Percentiles rank a stretch among this genome's conserved stretches.
Conservation (phyloP, 23 red algal genomes). For the Gracilaria caudata region DNA sequence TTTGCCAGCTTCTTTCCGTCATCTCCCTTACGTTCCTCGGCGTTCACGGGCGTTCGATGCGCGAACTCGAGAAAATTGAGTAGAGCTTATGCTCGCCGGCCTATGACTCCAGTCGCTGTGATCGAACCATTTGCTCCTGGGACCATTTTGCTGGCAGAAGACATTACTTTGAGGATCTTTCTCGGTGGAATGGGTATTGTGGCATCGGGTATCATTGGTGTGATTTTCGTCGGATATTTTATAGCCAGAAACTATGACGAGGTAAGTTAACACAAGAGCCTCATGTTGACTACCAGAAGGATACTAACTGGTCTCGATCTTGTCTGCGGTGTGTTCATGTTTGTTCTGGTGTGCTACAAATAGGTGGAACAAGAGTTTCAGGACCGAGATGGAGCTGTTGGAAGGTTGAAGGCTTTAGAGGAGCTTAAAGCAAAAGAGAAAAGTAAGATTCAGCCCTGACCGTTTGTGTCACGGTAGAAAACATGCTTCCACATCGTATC, state of each 20-base stretch:
- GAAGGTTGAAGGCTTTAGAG: background rate
- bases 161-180: conserved; percentile 47
- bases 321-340: background rate
- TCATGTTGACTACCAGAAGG: background rate
- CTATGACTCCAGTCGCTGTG: background rate
- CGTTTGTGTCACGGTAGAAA: background rate
- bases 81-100: background rate
- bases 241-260: conserved; percentile 29
- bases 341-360: background rate
- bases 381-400: conserved; percentile 20
- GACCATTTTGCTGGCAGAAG: conserved; percentile 1
- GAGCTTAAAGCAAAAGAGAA: background rate
- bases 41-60: background rate
- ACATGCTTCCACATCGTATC: background rate
- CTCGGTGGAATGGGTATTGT: conserved; percentile 56
- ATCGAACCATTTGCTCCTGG: background rate
- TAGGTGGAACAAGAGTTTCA: conserved; percentile 32
- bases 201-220: conserved; percentile 42
- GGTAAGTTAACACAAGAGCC: conserved; percentile 10
- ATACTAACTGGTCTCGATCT: background rate
- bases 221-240: conserved; percentile 21
- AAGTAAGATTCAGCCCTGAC: background rate
- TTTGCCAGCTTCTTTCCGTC: background rate
- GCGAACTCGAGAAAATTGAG: background rate
- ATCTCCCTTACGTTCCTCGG: background rate